phyloP scores from a whole-genome alignment of 2,329 filamentous ascomycete genomes.

The Alternaria brassicae region DNA sequence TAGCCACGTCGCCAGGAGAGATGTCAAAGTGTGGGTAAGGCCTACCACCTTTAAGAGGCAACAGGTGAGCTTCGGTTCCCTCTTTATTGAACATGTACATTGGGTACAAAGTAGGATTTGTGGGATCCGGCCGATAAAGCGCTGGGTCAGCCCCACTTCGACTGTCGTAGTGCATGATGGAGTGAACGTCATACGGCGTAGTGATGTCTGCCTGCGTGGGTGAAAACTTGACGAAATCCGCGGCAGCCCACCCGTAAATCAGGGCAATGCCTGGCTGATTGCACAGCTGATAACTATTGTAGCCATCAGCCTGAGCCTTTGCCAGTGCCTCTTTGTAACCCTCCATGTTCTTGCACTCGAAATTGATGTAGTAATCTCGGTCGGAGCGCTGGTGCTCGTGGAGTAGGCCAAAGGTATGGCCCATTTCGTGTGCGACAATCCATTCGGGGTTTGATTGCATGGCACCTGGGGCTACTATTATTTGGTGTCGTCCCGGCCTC shows the following conservation, averaged over 20 bases:
- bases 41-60: not conserved
- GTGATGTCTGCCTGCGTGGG: not conserved
- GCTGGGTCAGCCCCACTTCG: not conserved
- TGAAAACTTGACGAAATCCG: not conserved
- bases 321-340: not conserved
- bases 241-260: not conserved
- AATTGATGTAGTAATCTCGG: not conserved
- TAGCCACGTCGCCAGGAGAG: not conserved
- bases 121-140: not conserved
- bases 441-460: not conserved
- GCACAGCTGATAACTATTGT: not conserved
- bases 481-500: not conserved
- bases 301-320: not conserved
- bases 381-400: conserved; percentile 2
- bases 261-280: not conserved
- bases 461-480: not conserved
- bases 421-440: not conserved
- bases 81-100: not conserved
- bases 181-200: not conserved
- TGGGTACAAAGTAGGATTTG: not conserved
- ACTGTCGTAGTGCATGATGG: conserved; percentile 1
- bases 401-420: not conserved
- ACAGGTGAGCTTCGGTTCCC: not conserved
- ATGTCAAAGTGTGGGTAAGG: not conserved
- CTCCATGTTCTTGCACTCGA: not conserved